A percentile compares a stretch with the other conserved stretches of the same genome.
phyloP scores from a whole-genome alignment of 1,284 basidiomycete species.

The Apiotrichum porosum region DNA sequence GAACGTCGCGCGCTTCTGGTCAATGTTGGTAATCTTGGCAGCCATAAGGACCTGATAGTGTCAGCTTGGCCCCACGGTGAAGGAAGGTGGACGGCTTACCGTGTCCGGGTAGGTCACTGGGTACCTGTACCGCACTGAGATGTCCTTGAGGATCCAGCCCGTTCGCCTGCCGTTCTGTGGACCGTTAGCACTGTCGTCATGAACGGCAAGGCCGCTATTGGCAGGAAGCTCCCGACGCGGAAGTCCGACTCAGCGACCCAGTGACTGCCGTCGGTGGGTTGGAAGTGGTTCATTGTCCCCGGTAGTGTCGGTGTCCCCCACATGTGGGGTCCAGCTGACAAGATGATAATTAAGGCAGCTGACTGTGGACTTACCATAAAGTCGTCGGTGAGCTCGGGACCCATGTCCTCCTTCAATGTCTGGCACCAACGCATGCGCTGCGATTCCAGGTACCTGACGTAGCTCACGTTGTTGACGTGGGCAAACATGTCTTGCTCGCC shows the following conservation, averaged over 20 bases:
- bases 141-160: slow-evolving; percentile 37
- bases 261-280: neutral
- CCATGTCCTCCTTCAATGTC: slow-evolving; percentile 28
- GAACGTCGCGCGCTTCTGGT: slow-evolving; percentile 33
- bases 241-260: slow-evolving; percentile 7
- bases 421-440: slow-evolving; percentile 37
- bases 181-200: too few relatives aligned
- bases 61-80: neutral
- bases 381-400: slow-evolving; percentile 15
- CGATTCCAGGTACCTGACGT: slow-evolving; percentile 41
- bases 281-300: neutral
- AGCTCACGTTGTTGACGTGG: slow-evolving; percentile 47
- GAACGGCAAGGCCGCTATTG: too few relatives aligned
- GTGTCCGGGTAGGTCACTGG: slow-evolving; percentile 46
- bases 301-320: neutral
- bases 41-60: slow-evolving; percentile 35
- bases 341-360: too few relatives aligned
- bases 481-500: slow-evolving; percentile 47
- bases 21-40: slow-evolving; percentile 29
- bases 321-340: too few relatives aligned
- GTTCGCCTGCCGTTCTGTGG: slow-evolving; percentile 34
- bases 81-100: slow-evolving; percentile 17
- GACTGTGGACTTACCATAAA: slow-evolving; percentile 4
- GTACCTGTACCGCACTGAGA: slow-evolving; percentile 26
- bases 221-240: too few relatives aligned